Evolutionary conservation across 2,329 filamentous ascomycete species (phyloP), one percentile per base, ranked within the genome.

Genomic region (Ophiocordyceps unilateralis): DNA sequence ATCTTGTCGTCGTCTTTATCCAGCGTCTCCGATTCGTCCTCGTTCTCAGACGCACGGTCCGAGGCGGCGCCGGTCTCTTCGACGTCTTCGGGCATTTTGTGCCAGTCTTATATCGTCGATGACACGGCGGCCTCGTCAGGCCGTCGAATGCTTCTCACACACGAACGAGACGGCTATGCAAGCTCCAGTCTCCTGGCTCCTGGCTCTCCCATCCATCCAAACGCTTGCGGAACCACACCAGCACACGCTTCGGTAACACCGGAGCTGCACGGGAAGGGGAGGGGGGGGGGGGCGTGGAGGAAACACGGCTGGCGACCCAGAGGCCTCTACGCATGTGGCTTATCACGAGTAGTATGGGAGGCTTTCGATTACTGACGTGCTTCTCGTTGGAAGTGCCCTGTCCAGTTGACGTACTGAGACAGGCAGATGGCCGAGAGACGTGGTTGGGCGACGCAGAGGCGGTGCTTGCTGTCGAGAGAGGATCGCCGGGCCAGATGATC

Each of bases 21-120:
- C 44, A 55, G 55, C 43, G 60, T 58, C 44, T 70, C 68, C 50
- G 66, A 65, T 56, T 74, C 72, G 62, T 74, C 67, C 49, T 73
- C 70, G 59, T 70, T 72, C 54, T 76, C 73, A 57, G 73, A 76
- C 66, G 72, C 64, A 51, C 61, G 64, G 64, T 72, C 72, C 58
- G 72, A 75, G 59, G 72, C 65, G 52, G 75, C 71, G 54, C 66
- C 65, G 58, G 65, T 67, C 53, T 68, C 61, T 45, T 71, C 69
- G 55, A 68, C 62, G 49, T 72, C 65, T 59, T 70, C 67, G 55
- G 69, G 66, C 71, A 75, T 75, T 55, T 57, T 68, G 68, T 62
- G 64, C 60, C 63, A 49, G 59, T 64, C 65, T 69, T 72, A 72
- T 72, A 48, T 41, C 32, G 39, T 39, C 32, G 26, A 34, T 63